A percentile compares a stretch with the other conserved stretches of the same genome.
Evolutionary conservation across 2,329 filamentous ascomycete species (phyloP).

Genomic region (Polychaeton citri): DNA sequence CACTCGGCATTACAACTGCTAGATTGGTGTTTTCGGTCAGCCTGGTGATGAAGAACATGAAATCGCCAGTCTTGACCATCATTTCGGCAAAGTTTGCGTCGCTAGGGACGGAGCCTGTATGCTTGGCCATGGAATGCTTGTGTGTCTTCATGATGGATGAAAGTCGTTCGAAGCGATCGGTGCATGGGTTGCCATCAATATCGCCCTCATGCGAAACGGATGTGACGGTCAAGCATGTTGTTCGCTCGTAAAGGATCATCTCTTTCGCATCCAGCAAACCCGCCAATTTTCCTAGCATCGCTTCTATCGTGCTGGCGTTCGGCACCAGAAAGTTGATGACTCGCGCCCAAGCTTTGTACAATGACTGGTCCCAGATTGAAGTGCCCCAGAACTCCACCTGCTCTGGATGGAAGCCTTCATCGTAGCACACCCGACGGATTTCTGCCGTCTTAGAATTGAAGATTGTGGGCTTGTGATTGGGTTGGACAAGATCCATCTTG

Average conservation of each 20-base stretch:
- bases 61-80: slow-evolving; percentile 65
- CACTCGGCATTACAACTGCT: slow-evolving; percentile 78
- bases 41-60: slow-evolving; percentile 88
- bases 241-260: slow-evolving; percentile 86
- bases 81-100: slow-evolving; percentile 70
- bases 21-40: slow-evolving; percentile 98
- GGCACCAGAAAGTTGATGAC: slow-evolving; percentile 98
- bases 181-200: slow-evolving; percentile 58
- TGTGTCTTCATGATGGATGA: slow-evolving; percentile 98
- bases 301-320: slow-evolving; percentile 77
- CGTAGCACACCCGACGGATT: slow-evolving; percentile 57
- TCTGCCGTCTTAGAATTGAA: slow-evolving; percentile 73
- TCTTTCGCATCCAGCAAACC: slow-evolving; percentile 84
- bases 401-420: slow-evolving; percentile 44
- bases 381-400: slow-evolving; percentile 76
- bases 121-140: slow-evolving; percentile 66
- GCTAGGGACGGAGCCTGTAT: slow-evolving; percentile 67
- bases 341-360: slow-evolving; percentile 96
- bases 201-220: slow-evolving; percentile 70
- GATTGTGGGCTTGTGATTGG: slow-evolving; percentile 61
- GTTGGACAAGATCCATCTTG: slow-evolving; percentile 95
- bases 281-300: slow-evolving; percentile 68
- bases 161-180: slow-evolving; percentile 86
- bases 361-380: slow-evolving; percentile 94
- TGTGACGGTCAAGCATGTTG: slow-evolving; percentile 92